Evolutionary conservation across 2,329 filamentous ascomycete species (phyloP), one percentile per base, ranked within the genome.

Genomic region (Berkeleyomyces basicola): DNA sequence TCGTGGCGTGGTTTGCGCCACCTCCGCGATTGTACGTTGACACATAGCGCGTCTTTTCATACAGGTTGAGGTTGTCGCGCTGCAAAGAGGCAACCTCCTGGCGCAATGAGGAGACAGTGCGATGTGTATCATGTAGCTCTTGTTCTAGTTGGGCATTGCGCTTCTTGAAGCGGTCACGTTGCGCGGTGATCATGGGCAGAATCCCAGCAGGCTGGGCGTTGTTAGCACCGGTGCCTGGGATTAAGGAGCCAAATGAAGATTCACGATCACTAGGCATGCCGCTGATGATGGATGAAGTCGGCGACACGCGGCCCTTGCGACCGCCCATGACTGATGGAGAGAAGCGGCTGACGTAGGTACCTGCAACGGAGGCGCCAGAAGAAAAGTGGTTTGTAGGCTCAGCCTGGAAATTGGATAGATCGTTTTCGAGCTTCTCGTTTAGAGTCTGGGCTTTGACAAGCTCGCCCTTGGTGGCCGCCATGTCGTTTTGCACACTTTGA

Each of bases 121-220:
- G 81, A 72, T 97, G 90, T 42, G 82, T 82, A 67, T 95, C 90
- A 4, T 90, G 90, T 7, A 97, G 78, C 70, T 97, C 92, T 65
- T 87, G 83, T 74, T 97, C 93, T 31, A 99, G 82, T 71, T 99
- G 88, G 0, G 84, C 77, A 67, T 96, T 97, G 70, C 91, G 89
- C 77, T 95, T 90, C 79, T 96, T 97, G 82, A 97, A 99, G 60
- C 93, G 89, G 74, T 99, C 93, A 66, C 93, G 86, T 74, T 99
- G 95, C 1, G 95, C 93, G 42, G 93, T 96, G 61, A 99, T 88
- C 95, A 99, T 99, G 42, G 93, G 95, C 33, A 99, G 77, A 67
- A 99, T 96, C 10, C 91, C 90, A 0, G 88, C 88, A 14, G 55
- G 57, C 40, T 59, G 57, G 4, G 57, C 55, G 5, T 51, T 61